Evolutionary conservation across 768 basidiomycete genomes (phyloP).

Genomic region (Boletellus ananiceps): DNA sequence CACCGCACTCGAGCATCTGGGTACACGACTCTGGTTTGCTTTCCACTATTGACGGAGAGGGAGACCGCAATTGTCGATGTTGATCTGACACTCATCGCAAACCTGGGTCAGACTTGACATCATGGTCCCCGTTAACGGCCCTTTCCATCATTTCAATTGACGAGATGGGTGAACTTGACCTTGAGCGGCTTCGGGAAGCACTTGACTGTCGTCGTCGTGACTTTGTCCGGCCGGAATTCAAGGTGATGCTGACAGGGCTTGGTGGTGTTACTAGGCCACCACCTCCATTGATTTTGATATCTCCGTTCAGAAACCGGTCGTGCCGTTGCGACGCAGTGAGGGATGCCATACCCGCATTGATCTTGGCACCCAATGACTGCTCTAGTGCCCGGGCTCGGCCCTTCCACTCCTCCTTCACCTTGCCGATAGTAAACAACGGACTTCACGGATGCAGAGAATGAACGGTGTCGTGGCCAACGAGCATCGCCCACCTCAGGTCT

Average conservation of each 20-base stretch:
- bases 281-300: conserved; percentile 26
- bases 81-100: conserved; percentile 25
- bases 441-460: conserved; percentile 39
- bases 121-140: conserved; percentile 15
- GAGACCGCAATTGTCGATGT: conserved; percentile 25
- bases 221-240: conserved; percentile 48
- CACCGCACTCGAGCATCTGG: conserved; percentile 13
- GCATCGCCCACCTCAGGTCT: conserved; percentile 15
- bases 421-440: conserved; percentile 21
- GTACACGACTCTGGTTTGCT: conserved; percentile 45
- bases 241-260: conserved; percentile 66
- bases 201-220: conserved; percentile 43
- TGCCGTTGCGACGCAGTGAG: conserved; percentile 34
- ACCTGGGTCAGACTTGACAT: conserved; percentile 13
- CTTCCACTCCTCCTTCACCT: conserved; percentile 83
- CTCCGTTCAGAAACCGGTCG: conserved; percentile 33
- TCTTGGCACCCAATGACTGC: conserved; percentile 45
- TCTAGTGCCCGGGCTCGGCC: conserved; percentile 49
- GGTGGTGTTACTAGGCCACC: conserved; percentile 71
- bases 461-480: conserved; percentile 41
- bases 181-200: conserved; percentile 36
- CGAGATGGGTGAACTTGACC: conserved; percentile 32
- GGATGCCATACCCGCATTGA: conserved; percentile 30
- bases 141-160: conserved; percentile 34
- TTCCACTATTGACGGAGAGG: conserved; percentile 38